Evolutionary conservation across 1,284 basidiomycete genomes (phyloP), one percentile per base, ranked within the genome.

Genomic region (Dichomitus squalens): DNA sequence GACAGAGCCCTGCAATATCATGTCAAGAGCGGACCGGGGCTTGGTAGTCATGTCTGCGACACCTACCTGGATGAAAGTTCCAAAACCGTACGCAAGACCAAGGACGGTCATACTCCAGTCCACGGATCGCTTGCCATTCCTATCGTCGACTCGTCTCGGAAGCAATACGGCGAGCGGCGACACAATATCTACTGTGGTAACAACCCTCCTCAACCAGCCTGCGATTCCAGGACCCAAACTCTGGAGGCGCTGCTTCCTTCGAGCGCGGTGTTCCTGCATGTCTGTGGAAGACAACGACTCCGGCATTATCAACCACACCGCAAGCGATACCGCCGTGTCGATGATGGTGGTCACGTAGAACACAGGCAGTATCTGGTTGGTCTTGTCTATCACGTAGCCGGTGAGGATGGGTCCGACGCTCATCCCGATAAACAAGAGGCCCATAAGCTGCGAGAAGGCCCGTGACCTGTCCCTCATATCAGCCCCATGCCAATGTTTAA

Each of bases 371-470:
- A 86, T 72, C 49, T 77, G 68, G 18, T 79, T 80, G 0, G 86
- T 88, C 7, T 70, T 68, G 39, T 73, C 78, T 64, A 92, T 84
- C 36, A 92, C 70, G 35, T 87, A 61, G 44, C 81, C 79, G 14
- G 90, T 89, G 0, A 93, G 57, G 4, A 83, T 77, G 0, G 92
- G 92, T 0, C 92, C 92, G 9, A 87, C 25, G 0, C 87, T 85
- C 68, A 90, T 79, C n/a, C 91, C 90, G 27, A 76, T 65, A 63
- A 84, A 88, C 36, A 84, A 58, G 1, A 88, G 68, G 3, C 88
- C 88, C 14, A 84, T 72, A 33, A 72, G 75, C 49, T 86, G 71
- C 0, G 88, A 87, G 66, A 90, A 85, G 25, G 79, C 75, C 3
- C 79, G 80, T 12, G 87, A 85, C 52, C 85, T 68, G 27, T 1